Conservation (phyloP, 331 rosid genomes). For the Saraca asoca region DNA sequence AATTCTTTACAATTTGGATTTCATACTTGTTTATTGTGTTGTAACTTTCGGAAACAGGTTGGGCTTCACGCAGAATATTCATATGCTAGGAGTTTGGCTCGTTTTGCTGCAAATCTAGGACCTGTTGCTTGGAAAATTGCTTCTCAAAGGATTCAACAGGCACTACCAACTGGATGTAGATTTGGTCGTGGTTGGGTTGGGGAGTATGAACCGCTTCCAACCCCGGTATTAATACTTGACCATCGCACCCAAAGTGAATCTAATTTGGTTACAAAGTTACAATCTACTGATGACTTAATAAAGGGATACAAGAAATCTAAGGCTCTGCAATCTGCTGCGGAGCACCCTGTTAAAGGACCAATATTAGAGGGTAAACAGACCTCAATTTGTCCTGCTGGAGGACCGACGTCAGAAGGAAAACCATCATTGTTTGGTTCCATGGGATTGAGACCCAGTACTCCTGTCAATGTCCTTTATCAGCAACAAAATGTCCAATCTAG, state of each 20-base stretch:
- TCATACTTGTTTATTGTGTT: conserved; percentile 4
- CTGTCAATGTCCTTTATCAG: conserved; percentile 43
- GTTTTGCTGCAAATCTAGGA: conserved; percentile 85
- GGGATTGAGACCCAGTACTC: conserved; percentile 45
- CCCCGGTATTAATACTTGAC: conserved; percentile 63
- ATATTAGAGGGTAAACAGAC: conserved; percentile 44
- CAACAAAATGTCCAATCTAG: conserved; percentile 52
- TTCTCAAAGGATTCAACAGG: conserved; percentile 78
- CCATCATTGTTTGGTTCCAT: conserved; percentile 44
- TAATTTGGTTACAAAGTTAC: conserved; percentile 42
- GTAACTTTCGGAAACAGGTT: conserved; percentile 53
- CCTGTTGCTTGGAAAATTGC: conserved; percentile 92
- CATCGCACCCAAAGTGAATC: conserved; percentile 48
- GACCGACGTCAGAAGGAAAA: conserved; percentile 46
- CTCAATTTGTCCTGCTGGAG: conserved; percentile 41
- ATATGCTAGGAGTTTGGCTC: conserved; percentile 92
- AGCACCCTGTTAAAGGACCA: conserved; percentile 41
- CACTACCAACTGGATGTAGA: conserved; percentile 73
- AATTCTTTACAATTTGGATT: conserved; percentile 31
- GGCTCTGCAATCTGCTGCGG: conserved; percentile 46
- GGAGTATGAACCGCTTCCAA: conserved; percentile 85
- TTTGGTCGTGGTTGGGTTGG: conserved; percentile 97
- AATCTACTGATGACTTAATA: conserved; percentile 42
- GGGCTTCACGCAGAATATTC: conserved; percentile 93
- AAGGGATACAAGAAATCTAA: conserved; percentile 49